Base-by-base conservation (phyloP, 2,329 filamentous ascomycete species). In the Penicillium sp. region DNA sequence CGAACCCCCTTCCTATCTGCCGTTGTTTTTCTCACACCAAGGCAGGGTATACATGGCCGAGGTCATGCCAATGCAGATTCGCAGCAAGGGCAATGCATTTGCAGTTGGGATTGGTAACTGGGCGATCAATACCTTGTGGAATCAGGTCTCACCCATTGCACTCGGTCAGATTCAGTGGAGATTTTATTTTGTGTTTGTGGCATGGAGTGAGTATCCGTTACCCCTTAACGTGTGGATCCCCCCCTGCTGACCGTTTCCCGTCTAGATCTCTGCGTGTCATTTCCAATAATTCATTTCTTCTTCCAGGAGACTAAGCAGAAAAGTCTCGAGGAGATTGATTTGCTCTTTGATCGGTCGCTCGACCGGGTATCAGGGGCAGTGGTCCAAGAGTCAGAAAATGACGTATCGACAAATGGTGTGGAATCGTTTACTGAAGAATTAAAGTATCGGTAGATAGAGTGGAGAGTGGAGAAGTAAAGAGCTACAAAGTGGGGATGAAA, bases 1-100 rank as follows among this genome's bases (percentile, higher is more conserved):
- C 45, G 66, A 52, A 21, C 39, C 27, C 33, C 48, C 19, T 19
- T 29, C 14, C 33, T 13, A 11, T n/a, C 22, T 29, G 10, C 24
- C 2, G 31, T 35, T 49, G 16, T 16, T 9, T 10, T 3, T 39
- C 50, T 33, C 7, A 52, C 35, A 22, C 7, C 4, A 24, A 47
- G 80, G 78, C 0, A 88, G 86, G 85, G 78, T 88, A 1, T 89
- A 89, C 69, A 85, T 86, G 68, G 81, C 82, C 16, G 87, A 89
- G 69, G 84, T 89, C 58, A 85, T 86, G 71, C 86, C 87, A 10
- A 82, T 89, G 73, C 84, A 85, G 60, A 88, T 88, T 54, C 84
- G 87, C 31, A 82, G 82, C 6, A 78, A 80, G 22, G 84, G 84
- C 2, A 82, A 80, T 47, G 82, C 83, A 4, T 84, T 86, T 59